Evolutionary conservation across 345 rosid genomes (phyloP).

Genomic region (Brassica rapa): DNA sequence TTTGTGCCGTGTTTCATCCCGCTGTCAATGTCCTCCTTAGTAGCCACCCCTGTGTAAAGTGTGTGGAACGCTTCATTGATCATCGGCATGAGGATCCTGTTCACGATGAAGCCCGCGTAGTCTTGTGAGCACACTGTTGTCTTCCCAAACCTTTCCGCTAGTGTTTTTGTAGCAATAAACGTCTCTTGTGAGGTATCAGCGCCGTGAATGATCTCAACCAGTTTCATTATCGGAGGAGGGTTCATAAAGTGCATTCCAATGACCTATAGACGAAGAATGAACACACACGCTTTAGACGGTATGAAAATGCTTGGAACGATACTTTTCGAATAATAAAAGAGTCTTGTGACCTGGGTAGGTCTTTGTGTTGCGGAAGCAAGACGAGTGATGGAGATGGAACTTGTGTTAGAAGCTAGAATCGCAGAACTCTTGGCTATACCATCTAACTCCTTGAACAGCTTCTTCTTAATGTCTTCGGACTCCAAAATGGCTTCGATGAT

Average conservation of each 20-base stretch:
- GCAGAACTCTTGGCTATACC: slow-evolving; percentile 61
- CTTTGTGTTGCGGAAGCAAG: slow-evolving; percentile 74
- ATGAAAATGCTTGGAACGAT: no score
- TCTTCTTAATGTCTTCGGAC: slow-evolving; percentile 78
- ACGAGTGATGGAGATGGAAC: slow-evolving; percentile 89
- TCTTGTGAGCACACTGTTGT: slow-evolving; percentile 75
- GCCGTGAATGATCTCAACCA: slow-evolving; percentile 88
- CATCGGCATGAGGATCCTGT: slow-evolving; percentile 95
- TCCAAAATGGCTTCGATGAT: slow-evolving; percentile 86
- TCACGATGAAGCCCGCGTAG: slow-evolving; percentile 78
- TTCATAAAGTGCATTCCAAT: slow-evolving; percentile 97
- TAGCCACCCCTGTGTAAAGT: slow-evolving; percentile 87
- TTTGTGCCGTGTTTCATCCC: slow-evolving; percentile 94
- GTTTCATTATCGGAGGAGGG: slow-evolving; percentile 95
- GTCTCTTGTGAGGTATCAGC: slow-evolving; percentile 85
- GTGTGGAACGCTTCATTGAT: slow-evolving; percentile 86
- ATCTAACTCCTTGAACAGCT: slow-evolving; percentile 62
- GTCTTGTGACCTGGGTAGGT: slow-evolving; percentile 58
- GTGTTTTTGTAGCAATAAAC: slow-evolving; percentile 53
- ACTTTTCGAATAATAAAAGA: no score
- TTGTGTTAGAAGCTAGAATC: slow-evolving; percentile 87
- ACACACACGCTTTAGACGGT: no score
- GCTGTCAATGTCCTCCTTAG: slow-evolving; percentile 84
- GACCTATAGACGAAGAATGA: slow-evolving; percentile 42
- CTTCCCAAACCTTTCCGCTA: slow-evolving; percentile 92